Conservation (phyloP, 805 yeast genomes). For the Maudiozyma saulgeensis region DNA sequence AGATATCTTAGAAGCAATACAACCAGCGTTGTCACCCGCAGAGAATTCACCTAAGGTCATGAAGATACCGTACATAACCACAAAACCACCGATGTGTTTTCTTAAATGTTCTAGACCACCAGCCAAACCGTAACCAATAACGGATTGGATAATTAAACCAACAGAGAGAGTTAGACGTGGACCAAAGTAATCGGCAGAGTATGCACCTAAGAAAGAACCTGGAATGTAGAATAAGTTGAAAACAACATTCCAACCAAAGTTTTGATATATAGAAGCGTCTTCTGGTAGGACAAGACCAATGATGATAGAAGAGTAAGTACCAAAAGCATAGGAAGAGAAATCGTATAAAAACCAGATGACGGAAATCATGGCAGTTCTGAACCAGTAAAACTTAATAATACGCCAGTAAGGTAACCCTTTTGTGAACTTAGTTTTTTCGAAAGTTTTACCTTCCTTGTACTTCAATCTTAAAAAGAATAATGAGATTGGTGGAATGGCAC, state of each 20-base stretch:
- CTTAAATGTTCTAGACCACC: constrained; percentile 49
- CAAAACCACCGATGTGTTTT: constrained; percentile 63
- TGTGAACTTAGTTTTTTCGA: constrained; percentile 61
- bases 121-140: constrained; percentile 78
- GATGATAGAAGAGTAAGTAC: constrained; percentile 71
- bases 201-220: constrained; percentile 83
- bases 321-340: constrained; percentile 79
- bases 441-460: constrained; percentile 65
- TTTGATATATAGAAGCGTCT: constrained; percentile 52
- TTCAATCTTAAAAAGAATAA: constrained; percentile 69
- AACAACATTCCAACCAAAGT: constrained; percentile 90
- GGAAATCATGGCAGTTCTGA: constrained; percentile 59
- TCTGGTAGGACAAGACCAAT: constrained; percentile 47
- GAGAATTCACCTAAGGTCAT: constrained; percentile 86
- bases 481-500: constrained; percentile 78
- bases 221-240: constrained; percentile 83
- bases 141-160: constrained; percentile 67
- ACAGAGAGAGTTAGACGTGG: constrained; percentile 67
- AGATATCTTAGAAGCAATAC: constrained; percentile 75
- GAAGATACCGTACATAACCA: constrained; percentile 82
- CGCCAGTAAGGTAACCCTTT: constrained; percentile 55
- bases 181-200: constrained; percentile 78
- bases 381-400: constrained; percentile 75
- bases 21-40: constrained; percentile 87
- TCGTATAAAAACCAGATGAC: constrained; percentile 88